Conservation (phyloP, 345 rosid species). For the Atalantia buxifolia region DNA sequence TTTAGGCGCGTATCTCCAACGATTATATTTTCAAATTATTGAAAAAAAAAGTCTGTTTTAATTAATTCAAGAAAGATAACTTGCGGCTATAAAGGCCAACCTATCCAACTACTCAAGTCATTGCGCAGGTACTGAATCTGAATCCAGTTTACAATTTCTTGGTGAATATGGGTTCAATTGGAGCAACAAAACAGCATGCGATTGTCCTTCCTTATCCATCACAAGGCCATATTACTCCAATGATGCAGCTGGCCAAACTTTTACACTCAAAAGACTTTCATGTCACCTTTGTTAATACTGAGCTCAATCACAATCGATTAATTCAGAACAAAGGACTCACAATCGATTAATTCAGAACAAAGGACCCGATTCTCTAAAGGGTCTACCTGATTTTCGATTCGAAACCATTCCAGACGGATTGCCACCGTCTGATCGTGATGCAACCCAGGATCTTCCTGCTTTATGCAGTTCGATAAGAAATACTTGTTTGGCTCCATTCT, state of each 20-base stretch:
- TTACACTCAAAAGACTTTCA: too few relatives aligned
- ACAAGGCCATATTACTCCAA: too few relatives aligned
- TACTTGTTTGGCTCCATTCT: constrained; percentile 27
- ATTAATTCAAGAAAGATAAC: too few relatives aligned
- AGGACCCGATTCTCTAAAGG: constrained; percentile 14
- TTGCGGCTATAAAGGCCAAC: too few relatives aligned
- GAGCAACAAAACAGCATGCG: background rate
- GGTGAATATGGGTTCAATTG: background rate
- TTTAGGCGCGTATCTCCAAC: too few relatives aligned
- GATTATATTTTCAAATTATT: too few relatives aligned
- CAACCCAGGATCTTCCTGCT: constrained; percentile 19
- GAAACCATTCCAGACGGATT: constrained; percentile 32
- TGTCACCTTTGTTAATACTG: too few relatives aligned
- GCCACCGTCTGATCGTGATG: constrained; percentile 22
- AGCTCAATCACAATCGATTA: too few relatives aligned
- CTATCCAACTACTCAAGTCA: too few relatives aligned
- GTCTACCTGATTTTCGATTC: constrained; percentile 20
- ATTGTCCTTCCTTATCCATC: background rate
- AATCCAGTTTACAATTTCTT: background rate
- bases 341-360: constrained; percentile 24
- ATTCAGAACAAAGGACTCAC: too few relatives aligned
- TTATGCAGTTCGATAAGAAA: constrained; percentile 17
- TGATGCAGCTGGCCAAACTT: too few relatives aligned
- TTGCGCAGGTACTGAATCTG: background rate
- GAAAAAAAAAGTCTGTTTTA: too few relatives aligned